phyloP scores from a whole-genome alignment of 371 early-diverging fungal genomes.

The Umbelopsis sp. region DNA sequence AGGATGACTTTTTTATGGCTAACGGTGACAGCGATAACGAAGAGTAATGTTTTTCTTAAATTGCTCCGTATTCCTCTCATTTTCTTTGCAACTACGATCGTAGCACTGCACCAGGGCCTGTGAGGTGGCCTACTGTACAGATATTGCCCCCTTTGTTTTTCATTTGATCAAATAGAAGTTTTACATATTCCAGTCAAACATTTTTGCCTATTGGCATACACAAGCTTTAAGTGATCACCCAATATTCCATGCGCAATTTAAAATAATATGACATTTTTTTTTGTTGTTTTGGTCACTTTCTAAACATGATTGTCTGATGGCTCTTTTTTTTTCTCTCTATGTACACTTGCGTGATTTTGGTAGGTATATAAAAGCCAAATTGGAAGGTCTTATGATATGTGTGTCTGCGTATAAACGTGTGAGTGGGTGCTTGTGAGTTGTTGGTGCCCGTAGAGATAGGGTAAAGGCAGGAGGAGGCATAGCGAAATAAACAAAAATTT shows the following conservation, averaged over 20 bases:
- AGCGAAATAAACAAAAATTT: not conserved
- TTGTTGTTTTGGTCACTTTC: slow-evolving; percentile 1
- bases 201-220: not conserved
- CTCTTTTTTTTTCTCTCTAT: not conserved
- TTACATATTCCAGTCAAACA: not conserved
- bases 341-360: not conserved
- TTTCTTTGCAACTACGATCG: not conserved
- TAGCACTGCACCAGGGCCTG: not conserved
- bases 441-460: no score
- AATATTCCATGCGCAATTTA: slow-evolving; percentile 1
- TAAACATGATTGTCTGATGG: not conserved
- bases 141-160: not conserved
- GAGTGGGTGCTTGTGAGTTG: no score
- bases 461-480: no score
- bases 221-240: not conserved
- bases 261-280: slow-evolving; percentile 1
- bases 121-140: not conserved
- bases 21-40: not conserved
- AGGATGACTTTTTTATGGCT: slow-evolving; percentile 5
- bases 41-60: not conserved
- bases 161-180: not conserved
- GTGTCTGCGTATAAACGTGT: no score
- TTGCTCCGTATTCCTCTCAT: not conserved
- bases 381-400: not conserved
- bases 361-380: not conserved